Conservation (phyloP, 257 asterid species). For the Solanum okadae region DNA sequence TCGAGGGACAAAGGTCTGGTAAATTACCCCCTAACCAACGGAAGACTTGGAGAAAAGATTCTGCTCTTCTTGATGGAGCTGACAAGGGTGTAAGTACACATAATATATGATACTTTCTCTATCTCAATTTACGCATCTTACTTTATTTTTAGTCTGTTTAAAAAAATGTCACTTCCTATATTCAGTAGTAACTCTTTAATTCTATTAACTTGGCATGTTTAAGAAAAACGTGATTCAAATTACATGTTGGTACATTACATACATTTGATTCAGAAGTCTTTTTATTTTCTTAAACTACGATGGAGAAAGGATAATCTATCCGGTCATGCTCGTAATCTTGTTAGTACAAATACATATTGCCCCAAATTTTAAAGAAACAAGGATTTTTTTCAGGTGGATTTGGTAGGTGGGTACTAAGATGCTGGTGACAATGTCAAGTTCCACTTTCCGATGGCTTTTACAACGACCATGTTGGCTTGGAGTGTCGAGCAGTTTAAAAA, state of each 20-base stretch:
- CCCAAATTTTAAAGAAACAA: background rate
- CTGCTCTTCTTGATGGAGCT: conserved; percentile 66
- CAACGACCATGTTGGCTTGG: conserved; percentile 85
- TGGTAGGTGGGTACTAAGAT: conserved; percentile 80
- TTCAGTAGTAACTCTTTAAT: background rate
- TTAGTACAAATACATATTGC: background rate
- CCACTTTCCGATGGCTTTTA: conserved; percentile 77
- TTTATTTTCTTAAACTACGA: background rate
- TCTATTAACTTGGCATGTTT: background rate
- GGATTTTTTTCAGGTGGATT: conserved; percentile 46
- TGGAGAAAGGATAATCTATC: background rate
- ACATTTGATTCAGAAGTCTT: background rate
- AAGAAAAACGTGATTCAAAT: background rate
- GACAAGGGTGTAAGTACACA: conserved; percentile 31
- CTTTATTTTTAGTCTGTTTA: background rate
- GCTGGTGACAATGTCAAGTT: conserved; percentile 93
- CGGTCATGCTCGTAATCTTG: background rate
- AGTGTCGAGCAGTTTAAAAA: conserved; percentile 49
- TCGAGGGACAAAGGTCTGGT: conserved; percentile 91
- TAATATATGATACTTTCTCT: background rate
- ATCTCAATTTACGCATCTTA: background rate
- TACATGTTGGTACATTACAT: background rate
- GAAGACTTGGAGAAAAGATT: conserved; percentile 50
- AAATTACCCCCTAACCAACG: conserved; percentile 31
- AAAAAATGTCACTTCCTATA: background rate